Conservation (phyloP, 306 rosid species). For the Acacia confusa region DNA sequence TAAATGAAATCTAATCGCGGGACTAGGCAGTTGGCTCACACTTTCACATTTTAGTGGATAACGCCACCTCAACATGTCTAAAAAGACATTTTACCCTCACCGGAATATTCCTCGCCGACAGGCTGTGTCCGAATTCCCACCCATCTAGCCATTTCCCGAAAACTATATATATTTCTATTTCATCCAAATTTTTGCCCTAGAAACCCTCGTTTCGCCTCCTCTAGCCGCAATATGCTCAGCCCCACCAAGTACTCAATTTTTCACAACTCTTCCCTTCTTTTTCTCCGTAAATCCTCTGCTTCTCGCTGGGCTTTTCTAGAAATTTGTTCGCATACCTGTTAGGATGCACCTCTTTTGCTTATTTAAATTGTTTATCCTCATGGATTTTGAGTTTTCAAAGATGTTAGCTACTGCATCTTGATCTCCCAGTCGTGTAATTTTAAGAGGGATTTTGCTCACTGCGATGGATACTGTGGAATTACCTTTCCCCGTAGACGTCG, state of each 20-base stretch:
- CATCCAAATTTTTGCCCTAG: slow-evolving; percentile 76
- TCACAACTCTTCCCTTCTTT: slow-evolving; percentile 23
- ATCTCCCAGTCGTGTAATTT: neutral
- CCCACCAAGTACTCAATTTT: slow-evolving; percentile 34
- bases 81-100: slow-evolving; percentile 38
- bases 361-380: neutral
- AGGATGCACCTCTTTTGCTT: slow-evolving; percentile 16
- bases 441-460: slow-evolving; percentile 26
- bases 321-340: neutral
- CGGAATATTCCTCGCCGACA: slow-evolving; percentile 82
- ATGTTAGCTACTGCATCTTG: slow-evolving; percentile 11
- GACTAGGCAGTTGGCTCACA: neutral
- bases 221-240: slow-evolving; percentile 72
- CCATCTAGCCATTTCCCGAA: slow-evolving; percentile 82
- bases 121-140: slow-evolving; percentile 30
- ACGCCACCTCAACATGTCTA: slow-evolving; percentile 57
- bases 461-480: slow-evolving; percentile 69
- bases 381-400: slow-evolving; percentile 16
- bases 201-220: slow-evolving; percentile 40
- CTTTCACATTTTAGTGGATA: slow-evolving; percentile 36
- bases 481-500: slow-evolving; percentile 48
- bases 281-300: slow-evolving; percentile 9
- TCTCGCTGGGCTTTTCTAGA: neutral
- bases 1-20: no score
- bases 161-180: slow-evolving; percentile 85